A percentile compares a stretch with the other conserved stretches of the same genome.
Evolutionary conservation across 1,284 basidiomycete genomes (phyloP).

Genomic region (Pseudozyma hubeiensis): DNA sequence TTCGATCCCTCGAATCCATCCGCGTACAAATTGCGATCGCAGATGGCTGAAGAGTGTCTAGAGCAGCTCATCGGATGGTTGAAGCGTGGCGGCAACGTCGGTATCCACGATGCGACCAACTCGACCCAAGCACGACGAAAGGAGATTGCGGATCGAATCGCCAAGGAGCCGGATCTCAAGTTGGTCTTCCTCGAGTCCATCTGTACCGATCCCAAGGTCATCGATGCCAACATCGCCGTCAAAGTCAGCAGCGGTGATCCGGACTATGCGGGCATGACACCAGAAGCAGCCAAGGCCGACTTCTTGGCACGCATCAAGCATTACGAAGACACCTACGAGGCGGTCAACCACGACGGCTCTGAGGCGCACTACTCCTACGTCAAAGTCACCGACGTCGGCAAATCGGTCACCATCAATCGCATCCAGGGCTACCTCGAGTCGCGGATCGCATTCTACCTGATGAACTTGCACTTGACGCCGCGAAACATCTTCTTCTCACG

Average conservation of each 20-base stretch:
- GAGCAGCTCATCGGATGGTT: conserved; percentile 96
- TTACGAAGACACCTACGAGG: conserved; percentile 96
- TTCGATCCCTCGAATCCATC: conserved; percentile 89
- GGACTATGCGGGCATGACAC: conserved; percentile 90
- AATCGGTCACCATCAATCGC: conserved; percentile 62
- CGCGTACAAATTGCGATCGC: conserved; percentile 82
- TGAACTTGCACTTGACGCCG: conserved; percentile 97
- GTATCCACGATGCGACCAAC: conserved; percentile 97
- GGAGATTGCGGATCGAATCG: conserved; percentile 82
- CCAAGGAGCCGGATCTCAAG: conserved; percentile 86
- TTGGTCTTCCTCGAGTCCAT: conserved; percentile 94
- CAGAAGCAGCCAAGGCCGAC: conserved; percentile 84
- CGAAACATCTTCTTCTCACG: conserved; percentile 95
- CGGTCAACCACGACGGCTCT: conserved; percentile 75
- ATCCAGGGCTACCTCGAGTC: conserved; percentile 86
- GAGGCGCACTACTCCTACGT: conserved; percentile 76
- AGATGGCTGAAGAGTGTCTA: conserved; percentile 88
- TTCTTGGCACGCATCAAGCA: conserved; percentile 90
- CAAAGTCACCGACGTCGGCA: conserved; percentile 69
- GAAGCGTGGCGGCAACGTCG: conserved; percentile 91
- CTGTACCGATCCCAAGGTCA: conserved; percentile 92
- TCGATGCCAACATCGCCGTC: conserved; percentile 93
- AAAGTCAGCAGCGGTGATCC: conserved; percentile 97
- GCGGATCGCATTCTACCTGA: conserved; percentile 96
- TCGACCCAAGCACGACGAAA: conserved; percentile 82